phyloP scores from a whole-genome alignment of 257 asterid species.

The Osmanthus fragrans region DNA sequence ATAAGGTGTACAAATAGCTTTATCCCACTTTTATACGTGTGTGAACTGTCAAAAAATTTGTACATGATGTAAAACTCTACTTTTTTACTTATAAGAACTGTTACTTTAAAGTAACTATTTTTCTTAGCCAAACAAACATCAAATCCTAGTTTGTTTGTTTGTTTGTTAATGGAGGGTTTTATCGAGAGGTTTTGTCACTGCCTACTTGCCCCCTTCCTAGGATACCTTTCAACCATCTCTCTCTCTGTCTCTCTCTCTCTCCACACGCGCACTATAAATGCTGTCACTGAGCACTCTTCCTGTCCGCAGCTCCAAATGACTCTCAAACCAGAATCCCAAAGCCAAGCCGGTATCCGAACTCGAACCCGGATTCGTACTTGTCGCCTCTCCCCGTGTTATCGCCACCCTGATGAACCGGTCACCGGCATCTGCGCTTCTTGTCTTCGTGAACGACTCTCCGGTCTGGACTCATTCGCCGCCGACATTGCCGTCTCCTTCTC shows the following conservation, averaged over 20 bases:
- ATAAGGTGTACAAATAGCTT: no score
- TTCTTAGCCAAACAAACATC: not conserved
- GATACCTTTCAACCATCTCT: constrained; percentile 28
- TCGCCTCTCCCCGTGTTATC: constrained; percentile 74
- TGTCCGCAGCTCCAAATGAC: constrained; percentile 41
- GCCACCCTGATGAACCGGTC: constrained; percentile 75
- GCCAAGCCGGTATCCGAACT: constrained; percentile 51
- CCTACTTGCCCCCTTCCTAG: constrained; percentile 37
- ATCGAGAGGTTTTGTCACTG: constrained; percentile 44
- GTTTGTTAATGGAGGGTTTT: constrained; percentile 40
- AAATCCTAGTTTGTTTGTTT: not conserved
- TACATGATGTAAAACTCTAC: no score
- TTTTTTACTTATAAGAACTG: no score
- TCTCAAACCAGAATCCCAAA: constrained; percentile 45
- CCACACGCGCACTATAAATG: constrained; percentile 18
- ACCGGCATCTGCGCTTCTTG: constrained; percentile 96
- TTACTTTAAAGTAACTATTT: no score
- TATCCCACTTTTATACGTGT: no score
- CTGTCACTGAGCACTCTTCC: not conserved
- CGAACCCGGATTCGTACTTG: constrained; percentile 54
- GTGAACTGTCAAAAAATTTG: no score
- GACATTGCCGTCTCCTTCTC: constrained; percentile 18
- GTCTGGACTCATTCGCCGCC: constrained; percentile 51
- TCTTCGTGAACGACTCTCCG: constrained; percentile 88
- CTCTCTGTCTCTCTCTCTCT: constrained; percentile 1